Conservation (phyloP, 257 asterid genomes). For the Schizonepeta tenuifolia region DNA sequence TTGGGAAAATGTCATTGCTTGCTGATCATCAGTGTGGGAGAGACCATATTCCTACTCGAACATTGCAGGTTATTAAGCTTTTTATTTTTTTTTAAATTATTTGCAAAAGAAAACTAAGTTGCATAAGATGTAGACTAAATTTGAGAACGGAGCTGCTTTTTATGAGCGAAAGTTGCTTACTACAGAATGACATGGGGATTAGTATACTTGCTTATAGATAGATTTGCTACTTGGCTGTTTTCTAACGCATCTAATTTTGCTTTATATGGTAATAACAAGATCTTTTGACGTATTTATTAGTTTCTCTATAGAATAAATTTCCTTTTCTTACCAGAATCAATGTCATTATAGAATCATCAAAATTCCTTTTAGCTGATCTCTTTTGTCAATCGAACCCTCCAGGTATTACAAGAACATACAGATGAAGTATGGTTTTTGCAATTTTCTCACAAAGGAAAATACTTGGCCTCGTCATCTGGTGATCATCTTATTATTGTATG, state of each 20-base stretch:
- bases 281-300: slow-evolving; percentile 13
- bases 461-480: slow-evolving; percentile 75
- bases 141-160: not conserved
- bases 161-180: not conserved
- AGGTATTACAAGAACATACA: slow-evolving; percentile 65
- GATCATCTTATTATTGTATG: slow-evolving; percentile 74
- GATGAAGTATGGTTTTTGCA: slow-evolving; percentile 85
- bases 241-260: not conserved
- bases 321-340: not conserved
- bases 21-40: slow-evolving; percentile 79
- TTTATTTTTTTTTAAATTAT: slow-evolving; percentile 20
- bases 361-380: slow-evolving; percentile 25
- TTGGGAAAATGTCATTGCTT: slow-evolving; percentile 68
- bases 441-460: slow-evolving; percentile 80
- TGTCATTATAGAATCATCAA: not conserved
- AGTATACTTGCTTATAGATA: not conserved
- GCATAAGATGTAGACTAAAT: slow-evolving; percentile 1
- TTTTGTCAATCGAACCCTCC: slow-evolving; percentile 38
- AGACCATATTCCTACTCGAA: slow-evolving; percentile 71
- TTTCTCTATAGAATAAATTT: not conserved
- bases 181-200: not conserved
- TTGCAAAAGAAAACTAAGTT: not conserved
- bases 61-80: slow-evolving; percentile 59
- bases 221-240: not conserved
- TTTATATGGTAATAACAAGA: not conserved